Percentiles rank a stretch among this genome's conserved stretches.
These are phyloP conservation scores for Coemansia sp. DNA, from an alignment of 192 early-diverging fungal genomes.

Conservation along the genomic window DNA sequence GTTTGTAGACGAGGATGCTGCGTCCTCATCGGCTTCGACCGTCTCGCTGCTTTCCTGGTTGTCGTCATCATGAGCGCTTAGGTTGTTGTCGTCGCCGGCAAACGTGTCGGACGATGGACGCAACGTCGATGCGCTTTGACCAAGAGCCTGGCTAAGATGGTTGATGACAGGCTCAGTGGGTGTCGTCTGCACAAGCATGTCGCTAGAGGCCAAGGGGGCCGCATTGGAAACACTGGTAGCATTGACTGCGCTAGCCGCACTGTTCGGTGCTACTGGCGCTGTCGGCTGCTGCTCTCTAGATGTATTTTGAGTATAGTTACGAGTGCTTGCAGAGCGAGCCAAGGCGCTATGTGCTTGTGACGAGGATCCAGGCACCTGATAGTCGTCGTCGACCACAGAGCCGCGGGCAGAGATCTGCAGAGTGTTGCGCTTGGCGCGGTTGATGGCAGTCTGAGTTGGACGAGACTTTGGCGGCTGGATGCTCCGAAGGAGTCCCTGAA, in stretches of 20 bases:
- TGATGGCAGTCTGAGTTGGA: slow-evolving; percentile 43
- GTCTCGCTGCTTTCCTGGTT: slow-evolving; percentile 13
- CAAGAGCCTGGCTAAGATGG: slow-evolving; percentile 24
- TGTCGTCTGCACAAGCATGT: background rate
- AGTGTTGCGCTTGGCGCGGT: slow-evolving; percentile 52
- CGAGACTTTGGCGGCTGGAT: slow-evolving; percentile 46
- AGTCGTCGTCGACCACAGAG: slow-evolving; percentile 18
- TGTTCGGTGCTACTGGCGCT: background rate
- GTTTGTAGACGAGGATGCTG: slow-evolving; percentile 21
- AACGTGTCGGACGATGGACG: slow-evolving; percentile 51
- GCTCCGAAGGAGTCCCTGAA: slow-evolving; percentile 47
- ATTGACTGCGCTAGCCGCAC: background rate
- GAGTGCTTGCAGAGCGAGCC: slow-evolving; percentile 22
- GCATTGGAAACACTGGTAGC: slow-evolving; percentile 5
- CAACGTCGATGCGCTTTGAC: slow-evolving; percentile 44
- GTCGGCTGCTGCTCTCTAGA: background rate
- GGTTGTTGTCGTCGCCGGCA: slow-evolving; percentile 22
- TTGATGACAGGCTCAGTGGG: slow-evolving; percentile 1
- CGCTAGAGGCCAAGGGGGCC: background rate
- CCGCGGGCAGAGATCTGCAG: slow-evolving; percentile 35
- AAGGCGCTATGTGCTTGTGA: slow-evolving; percentile 12
- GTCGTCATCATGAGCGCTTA: slow-evolving; percentile 3
- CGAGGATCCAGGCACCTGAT: slow-evolving; percentile 4
- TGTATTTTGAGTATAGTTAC: background rate
- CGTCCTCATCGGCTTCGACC: slow-evolving; percentile 3